Evolutionary conservation across 805 yeast genomes (phyloP).

Genomic region (Millerago galiae): DNA sequence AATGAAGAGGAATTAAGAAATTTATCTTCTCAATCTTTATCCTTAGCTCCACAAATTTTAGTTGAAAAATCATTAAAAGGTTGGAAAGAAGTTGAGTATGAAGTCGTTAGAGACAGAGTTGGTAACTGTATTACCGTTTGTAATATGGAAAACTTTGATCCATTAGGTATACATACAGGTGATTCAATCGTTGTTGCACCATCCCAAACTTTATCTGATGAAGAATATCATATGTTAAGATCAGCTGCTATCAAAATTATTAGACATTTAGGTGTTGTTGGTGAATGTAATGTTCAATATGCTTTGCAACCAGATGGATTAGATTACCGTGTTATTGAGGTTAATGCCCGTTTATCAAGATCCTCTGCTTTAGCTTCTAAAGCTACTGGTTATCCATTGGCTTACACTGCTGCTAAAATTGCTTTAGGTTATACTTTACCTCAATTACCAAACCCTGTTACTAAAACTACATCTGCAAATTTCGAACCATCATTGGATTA

Average conservation of each 20-base stretch:
- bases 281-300: conserved; percentile 98
- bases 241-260: conserved; percentile 96
- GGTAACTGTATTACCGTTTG: conserved; percentile 98
- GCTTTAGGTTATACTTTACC: conserved; percentile 93
- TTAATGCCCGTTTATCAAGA: conserved; percentile 93
- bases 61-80: conserved; percentile 97
- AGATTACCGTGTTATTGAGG: conserved; percentile 95
- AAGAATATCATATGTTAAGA: conserved; percentile 96
- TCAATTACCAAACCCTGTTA: conserved; percentile 92
- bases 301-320: conserved; percentile 93
- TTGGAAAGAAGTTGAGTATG: conserved; percentile 98
- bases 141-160: conserved; percentile 99
- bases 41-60: conserved; percentile 88
- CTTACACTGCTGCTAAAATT: conserved; percentile 97
- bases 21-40: conserved; percentile 82
- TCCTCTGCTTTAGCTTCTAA: conserved; percentile 97
- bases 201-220: conserved; percentile 93
- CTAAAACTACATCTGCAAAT: conserved; percentile 92
- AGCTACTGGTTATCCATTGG: conserved; percentile 98
- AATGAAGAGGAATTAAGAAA: conserved; percentile 77
- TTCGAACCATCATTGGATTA: conserved; percentile 97
- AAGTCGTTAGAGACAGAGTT: conserved; percentile 93
- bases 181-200: conserved; percentile 99
- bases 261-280: conserved; percentile 97
- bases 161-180: conserved; percentile 97